Evolutionary conservation across 2,329 filamentous ascomycete genomes (phyloP).

Genomic region (Colletotrichum caudatum): DNA sequence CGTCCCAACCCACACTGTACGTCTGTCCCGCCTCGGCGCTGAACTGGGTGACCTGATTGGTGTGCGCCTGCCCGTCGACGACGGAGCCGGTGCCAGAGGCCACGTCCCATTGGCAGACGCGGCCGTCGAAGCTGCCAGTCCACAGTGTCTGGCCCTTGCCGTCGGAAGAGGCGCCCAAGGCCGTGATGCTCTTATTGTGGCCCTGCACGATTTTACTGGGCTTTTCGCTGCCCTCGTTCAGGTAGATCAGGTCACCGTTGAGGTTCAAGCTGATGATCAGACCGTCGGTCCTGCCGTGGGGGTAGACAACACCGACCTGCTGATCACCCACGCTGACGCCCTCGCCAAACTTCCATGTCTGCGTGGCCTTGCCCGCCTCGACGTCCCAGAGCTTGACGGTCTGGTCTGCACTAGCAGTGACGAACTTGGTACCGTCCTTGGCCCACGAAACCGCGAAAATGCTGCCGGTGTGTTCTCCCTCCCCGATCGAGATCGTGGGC

Average conservation of each 20-base stretch:
- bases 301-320: constrained; percentile 95
- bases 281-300: constrained; percentile 82
- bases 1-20: constrained; percentile 95
- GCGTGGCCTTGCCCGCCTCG: constrained; percentile 79
- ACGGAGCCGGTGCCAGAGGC: constrained; percentile 74
- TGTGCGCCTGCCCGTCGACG: constrained; percentile 84
- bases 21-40: constrained; percentile 71
- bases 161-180: constrained; percentile 70
- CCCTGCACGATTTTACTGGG: constrained; percentile 82
- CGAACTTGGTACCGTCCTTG: constrained; percentile 85
- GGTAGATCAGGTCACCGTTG: constrained; percentile 89
- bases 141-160: constrained; percentile 75
- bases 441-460: constrained; percentile 95
- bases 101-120: constrained; percentile 86
- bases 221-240: constrained; percentile 76
- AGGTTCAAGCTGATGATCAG: constrained; percentile 92
- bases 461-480: constrained; percentile 89
- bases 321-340: constrained; percentile 81
- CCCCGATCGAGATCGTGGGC: constrained; percentile 79
- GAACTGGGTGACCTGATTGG: constrained; percentile 87
- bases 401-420: constrained; percentile 93
- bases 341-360: constrained; percentile 87
- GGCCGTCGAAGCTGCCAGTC: constrained; percentile 93
- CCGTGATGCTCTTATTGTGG: constrained; percentile 91
- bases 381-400: constrained; percentile 96